These are phyloP conservation scores for Thecamonas trahens DNA, from an alignment of 78 protist genomes.

Conservation along the genomic window DNA sequence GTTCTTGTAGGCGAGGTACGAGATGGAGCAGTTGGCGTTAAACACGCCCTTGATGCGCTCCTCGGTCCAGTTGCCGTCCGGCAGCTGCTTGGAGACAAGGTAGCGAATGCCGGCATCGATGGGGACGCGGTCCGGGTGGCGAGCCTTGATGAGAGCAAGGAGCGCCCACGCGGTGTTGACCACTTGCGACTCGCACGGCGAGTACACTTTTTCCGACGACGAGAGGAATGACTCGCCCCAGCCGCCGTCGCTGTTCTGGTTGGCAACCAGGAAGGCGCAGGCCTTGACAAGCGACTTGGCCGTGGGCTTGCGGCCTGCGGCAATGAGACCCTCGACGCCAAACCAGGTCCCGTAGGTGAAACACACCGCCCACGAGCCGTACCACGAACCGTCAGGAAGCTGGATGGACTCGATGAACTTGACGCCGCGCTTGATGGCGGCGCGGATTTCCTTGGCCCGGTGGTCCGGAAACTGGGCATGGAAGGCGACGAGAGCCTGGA, in stretches of 20 bases:
- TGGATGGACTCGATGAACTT: constrained; percentile 50
- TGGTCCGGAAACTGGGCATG: constrained; percentile 51
- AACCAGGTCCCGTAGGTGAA: constrained; percentile 92
- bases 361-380: constrained; percentile 75
- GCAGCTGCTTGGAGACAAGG: constrained; percentile 24
- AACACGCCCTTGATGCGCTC: constrained; percentile 86
- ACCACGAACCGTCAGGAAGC: constrained; percentile 75
- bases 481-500: constrained; percentile 60
- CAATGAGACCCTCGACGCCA: constrained; percentile 65
- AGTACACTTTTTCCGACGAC: no score
- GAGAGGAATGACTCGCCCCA: constrained; percentile 72
- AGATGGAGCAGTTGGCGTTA: constrained; percentile 84
- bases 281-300: constrained; percentile 4
- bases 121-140: constrained; percentile 35
- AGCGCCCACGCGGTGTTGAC: constrained; percentile 90
- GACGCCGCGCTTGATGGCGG: constrained; percentile 14
- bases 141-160: constrained; percentile 67
- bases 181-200: constrained; percentile 34
- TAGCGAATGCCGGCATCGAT: constrained; percentile 53
- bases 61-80: constrained; percentile 82
- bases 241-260: constrained; percentile 79
- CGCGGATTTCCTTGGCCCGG: constrained; percentile 44
- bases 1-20: constrained; percentile 76
- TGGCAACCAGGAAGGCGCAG: constrained; percentile 58
- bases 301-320: constrained; percentile 31